Evolutionary conservation across 2,329 filamentous ascomycete species (phyloP).

Genomic region (Epichloe uncinata): DNA sequence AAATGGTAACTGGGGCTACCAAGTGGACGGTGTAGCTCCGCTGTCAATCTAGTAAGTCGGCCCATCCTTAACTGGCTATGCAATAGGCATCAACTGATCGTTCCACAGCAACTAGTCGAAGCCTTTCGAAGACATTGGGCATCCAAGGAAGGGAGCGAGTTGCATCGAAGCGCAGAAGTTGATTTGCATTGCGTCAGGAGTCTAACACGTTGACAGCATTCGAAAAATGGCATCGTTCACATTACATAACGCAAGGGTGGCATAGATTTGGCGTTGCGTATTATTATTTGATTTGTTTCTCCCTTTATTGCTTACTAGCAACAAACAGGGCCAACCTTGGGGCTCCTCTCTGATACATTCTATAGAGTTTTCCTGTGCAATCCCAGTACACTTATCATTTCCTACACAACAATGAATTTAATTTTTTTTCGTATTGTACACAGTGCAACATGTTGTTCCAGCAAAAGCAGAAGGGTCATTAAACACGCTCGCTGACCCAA

Average conservation of each 20-base stretch:
- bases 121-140: not conserved
- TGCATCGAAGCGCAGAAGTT: conserved; percentile 16
- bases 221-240: not conserved
- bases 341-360: not conserved
- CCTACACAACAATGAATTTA: not conserved
- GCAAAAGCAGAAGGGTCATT: conserved; percentile 7
- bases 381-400: not conserved
- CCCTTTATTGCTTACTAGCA: not conserved
- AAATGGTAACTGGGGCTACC: conserved; percentile 92
- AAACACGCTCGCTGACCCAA: conserved; percentile 72
- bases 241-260: not conserved
- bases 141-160: not conserved
- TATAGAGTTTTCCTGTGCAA: conserved; percentile 3
- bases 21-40: conserved; percentile 89
- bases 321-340: not conserved
- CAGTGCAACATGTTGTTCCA: not conserved
- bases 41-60: conserved; percentile 84
- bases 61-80: no score
- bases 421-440: no score
- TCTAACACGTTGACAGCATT: not conserved
- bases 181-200: conserved; percentile 8
- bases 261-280: conserved; percentile 1
- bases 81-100: not conserved
- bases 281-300: not conserved
- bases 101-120: conserved; percentile 1